These are phyloP conservation scores for Oidium heveae DNA, from an alignment of 2,329 filamentous ascomycete species.

Conservation along the genomic window DNA sequence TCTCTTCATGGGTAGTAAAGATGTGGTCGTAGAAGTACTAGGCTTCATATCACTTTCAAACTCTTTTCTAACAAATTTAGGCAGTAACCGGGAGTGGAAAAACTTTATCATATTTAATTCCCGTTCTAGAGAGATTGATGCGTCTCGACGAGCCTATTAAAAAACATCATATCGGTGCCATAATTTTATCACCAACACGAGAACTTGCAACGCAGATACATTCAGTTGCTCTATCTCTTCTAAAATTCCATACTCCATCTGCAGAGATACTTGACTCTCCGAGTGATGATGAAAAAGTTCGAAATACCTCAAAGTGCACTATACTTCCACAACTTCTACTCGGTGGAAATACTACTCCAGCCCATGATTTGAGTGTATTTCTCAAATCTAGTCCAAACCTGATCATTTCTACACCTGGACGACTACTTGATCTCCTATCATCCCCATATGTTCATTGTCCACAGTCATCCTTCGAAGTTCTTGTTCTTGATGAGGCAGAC, in stretches of 20 bases:
- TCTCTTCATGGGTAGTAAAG: constrained; percentile 70
- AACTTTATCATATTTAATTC: constrained; percentile 65
- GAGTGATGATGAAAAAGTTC: constrained; percentile 26
- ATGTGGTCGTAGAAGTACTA: constrained; percentile 61
- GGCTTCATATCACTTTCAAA: neutral
- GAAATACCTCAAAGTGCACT: constrained; percentile 21
- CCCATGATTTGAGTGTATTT: constrained; percentile 70
- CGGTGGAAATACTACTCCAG: constrained; percentile 54
- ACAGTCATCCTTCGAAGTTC: constrained; percentile 69
- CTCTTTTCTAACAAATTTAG: constrained; percentile 15
- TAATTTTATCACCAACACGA: constrained; percentile 79
- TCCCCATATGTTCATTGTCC: constrained; percentile 73
- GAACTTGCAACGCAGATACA: constrained; percentile 84
- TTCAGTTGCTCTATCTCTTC: constrained; percentile 47
- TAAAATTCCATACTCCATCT: constrained; percentile 65
- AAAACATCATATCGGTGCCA: constrained; percentile 70
- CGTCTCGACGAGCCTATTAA: constrained; percentile 61
- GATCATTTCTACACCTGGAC: constrained; percentile 71
- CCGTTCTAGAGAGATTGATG: constrained; percentile 59
- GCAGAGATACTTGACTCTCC: constrained; percentile 34
- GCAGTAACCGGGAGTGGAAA: constrained; percentile 83
- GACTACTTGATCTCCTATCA: constrained; percentile 64
- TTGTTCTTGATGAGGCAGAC: constrained; percentile 89
- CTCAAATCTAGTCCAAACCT: constrained; percentile 67
- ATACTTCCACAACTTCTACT: constrained; percentile 72